These are phyloP conservation scores for Pseudozyma thailandica DNA, from an alignment of 1,284 basidiomycete species.

Conservation along the genomic window DNA sequence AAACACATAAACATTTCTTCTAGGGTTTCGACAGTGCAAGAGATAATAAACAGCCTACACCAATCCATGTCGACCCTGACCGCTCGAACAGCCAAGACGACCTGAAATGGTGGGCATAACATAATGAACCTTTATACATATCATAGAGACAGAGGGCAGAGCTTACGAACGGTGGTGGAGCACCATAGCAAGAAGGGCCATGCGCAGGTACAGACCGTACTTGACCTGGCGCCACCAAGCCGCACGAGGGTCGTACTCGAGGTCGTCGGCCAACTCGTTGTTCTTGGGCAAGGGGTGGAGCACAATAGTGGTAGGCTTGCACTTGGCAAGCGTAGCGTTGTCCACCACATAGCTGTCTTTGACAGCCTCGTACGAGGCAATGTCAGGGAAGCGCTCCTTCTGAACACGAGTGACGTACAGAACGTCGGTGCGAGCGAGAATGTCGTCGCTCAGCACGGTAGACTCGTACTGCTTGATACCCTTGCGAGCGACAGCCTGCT, in stretches of 20 bases:
- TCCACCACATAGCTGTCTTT: constrained; percentile 94
- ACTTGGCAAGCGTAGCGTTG: constrained; percentile 87
- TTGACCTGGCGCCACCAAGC: constrained; percentile 99
- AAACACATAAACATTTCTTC: constrained; percentile 11
- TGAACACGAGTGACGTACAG: constrained; percentile 96
- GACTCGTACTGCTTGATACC: constrained; percentile 79
- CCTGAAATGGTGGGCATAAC: background rate
- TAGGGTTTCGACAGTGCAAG: constrained; percentile 1
- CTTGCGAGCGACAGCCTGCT: constrained; percentile 73
- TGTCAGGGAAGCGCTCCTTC: constrained; percentile 88
- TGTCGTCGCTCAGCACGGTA: constrained; percentile 83
- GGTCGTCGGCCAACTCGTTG: constrained; percentile 97
- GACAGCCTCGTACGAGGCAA: constrained; percentile 86
- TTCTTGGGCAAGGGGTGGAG: constrained; percentile 97
- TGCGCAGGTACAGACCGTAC: constrained; percentile 82
- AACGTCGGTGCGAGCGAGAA: constrained; percentile 92
- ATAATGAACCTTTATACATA: background rate
- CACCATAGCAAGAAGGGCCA: constrained; percentile 66
- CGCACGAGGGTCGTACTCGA: constrained; percentile 94
- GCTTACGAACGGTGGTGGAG: constrained; percentile 32
- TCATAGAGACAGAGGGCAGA: background rate
- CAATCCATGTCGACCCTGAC: background rate
- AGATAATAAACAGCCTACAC: background rate
- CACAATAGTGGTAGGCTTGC: constrained; percentile 96
- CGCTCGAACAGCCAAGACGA: constrained; percentile 9